phyloP scores from a whole-genome alignment of 129 eudicot species.

The Chrysanthemum makinoi region DNA sequence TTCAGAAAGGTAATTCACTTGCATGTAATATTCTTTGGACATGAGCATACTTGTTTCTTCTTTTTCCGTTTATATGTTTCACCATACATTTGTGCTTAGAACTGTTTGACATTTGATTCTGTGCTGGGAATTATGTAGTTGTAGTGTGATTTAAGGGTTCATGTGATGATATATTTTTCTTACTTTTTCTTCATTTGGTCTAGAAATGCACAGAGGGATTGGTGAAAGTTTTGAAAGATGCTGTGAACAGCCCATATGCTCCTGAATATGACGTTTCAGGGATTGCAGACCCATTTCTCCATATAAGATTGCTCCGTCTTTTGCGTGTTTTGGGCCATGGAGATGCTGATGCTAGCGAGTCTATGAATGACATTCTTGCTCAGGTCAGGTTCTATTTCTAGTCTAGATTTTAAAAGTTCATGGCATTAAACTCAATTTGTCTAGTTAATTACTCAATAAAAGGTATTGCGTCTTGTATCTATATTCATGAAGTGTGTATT shows the following conservation, averaged over 20 bases:
- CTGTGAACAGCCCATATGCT: slow-evolving; percentile 91
- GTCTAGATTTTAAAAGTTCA: slow-evolving; percentile 10
- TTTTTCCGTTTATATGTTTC: not conserved
- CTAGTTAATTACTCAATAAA: not conserved
- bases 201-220: slow-evolving; percentile 87
- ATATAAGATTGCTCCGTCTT: slow-evolving; percentile 78
- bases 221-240: slow-evolving; percentile 85
- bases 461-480: not conserved
- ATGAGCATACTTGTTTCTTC: not conserved
- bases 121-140: not conserved
- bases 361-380: slow-evolving; percentile 97
- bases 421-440: not conserved
- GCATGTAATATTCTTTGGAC: not conserved
- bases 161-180: not conserved
- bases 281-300: slow-evolving; percentile 93
- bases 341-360: slow-evolving; percentile 94
- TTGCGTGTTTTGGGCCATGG: slow-evolving; percentile 84
- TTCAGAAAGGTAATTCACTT: slow-evolving; percentile 70
- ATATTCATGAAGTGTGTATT: not conserved
- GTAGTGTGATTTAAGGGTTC: not conserved
- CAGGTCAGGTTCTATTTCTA: slow-evolving; percentile 58
- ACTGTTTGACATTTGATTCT: not conserved
- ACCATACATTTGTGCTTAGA: slow-evolving; percentile 6
- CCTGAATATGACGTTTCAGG: slow-evolving; percentile 94
- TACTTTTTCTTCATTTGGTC: slow-evolving; percentile 26